Base-by-base conservation (phyloP, 805 yeast species). In the Spathaspora gorwiae region DNA sequence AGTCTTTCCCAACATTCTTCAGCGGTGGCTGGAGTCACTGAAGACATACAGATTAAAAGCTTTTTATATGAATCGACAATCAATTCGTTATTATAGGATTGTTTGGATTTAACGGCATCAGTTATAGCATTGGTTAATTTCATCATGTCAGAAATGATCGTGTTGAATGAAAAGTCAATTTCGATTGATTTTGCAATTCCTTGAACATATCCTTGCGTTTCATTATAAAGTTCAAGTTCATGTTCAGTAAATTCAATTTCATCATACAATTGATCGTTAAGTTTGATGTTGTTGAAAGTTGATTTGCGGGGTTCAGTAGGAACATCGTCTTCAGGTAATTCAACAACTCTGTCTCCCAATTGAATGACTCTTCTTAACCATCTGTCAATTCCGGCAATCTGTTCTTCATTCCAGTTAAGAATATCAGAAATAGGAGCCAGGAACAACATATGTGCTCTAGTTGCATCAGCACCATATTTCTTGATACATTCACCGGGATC, bases 391-490 rank as follows among this genome's bases (percentile, higher is more conserved):
- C 99, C 99, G 26, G 78, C 80, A 50, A 94, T 90, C 58, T 87
- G 90, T 3, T 75, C 69, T 55, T 88, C 96, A 56, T 92, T 95
- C 99, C 99, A 94, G 53, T 83, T 81, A 47, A 94, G 71, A 6
- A 82, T 79, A 54, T 90, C 96, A 1, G 76, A 67, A 6, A 92
- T 78, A 3, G 98, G 96, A 0, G 97, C 97, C 57, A 85, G 95
- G 70, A 94, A 94, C 11, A 94, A 64, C 48, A 94, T 80, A 59
- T 92, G 97, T 0, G 98, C 98, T 49, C 98, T 77, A 0, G 92
- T 87, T 1, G 96, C 90, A 69, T 94, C 99, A 1, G 97, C 89
- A 3, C 99, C 98, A 61, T 88, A 87, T 33, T 68, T 72, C 9
- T 57, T 59, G 26, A 94, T 90, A 54, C 92, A 87, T 47, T 76